Base-by-base conservation (phyloP, 2,329 filamentous ascomycete genomes). In the Davidsoniella neocaledoniae region DNA sequence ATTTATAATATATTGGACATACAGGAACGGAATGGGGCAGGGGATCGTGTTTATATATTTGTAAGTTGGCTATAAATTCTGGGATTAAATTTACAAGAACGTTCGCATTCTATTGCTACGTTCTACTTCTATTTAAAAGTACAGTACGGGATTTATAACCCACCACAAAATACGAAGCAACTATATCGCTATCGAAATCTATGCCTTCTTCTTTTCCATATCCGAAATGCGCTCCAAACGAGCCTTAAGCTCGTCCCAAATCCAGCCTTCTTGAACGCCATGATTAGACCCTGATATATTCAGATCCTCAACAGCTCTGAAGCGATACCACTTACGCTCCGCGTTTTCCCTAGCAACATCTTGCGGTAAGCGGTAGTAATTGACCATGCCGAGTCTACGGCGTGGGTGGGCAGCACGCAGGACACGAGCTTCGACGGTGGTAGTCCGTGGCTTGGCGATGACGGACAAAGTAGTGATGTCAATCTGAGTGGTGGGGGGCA, bases 381-480 rank as follows among this genome's bases (percentile, higher is more conserved):
- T 68, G 56, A 68, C 60, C 45, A 68, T 58, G 17, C 66, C 66
- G 29, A 66, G 54, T 41, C 66, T 61, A n/a, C 57, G 55, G 10
- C 54, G 54, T 33, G 52, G 52, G 10, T 44, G 23, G 19, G 55
- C 53, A 26, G 63, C 60, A 4, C 56, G 52, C 23, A 69, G 57
- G 40, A 67, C 63, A 17, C 64, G 64, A 17, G 65, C 64, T 44
- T 61, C 61, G 25, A 69, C 57, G 53, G 62, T 62, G 55, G 68
- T 69, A 58, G 68, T 68, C 39, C 73, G 68, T 26, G 74, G 73
- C 60, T 72, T 74, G 54, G 69, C 70, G 56, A 76, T 70, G 55
- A 68, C 57, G 58, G 68, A 73, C 66, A 77, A 72, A 48, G 73
- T 77, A 37, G 72, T 73, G 52, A 77, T 57, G 48, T 72, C 68